Base-by-base conservation (phyloP, 225 moss, liverwort and hornwort genomes). In the Physcomitrium patens region DNA sequence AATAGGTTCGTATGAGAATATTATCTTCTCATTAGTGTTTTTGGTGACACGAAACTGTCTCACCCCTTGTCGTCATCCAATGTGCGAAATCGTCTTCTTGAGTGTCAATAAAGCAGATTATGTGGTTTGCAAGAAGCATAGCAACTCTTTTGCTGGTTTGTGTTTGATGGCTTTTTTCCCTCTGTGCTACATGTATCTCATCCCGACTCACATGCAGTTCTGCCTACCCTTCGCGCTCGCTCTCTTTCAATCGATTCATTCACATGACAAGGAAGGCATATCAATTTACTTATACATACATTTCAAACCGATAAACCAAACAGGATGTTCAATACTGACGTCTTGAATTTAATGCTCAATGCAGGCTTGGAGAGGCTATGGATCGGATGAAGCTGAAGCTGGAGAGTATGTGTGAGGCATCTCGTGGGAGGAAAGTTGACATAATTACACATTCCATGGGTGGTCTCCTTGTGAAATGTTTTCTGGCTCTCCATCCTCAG, bases 361-460 rank as follows among this genome's bases (percentile, higher is more conserved):
- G 54, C 77, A 97, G 97, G 79, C 90, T 97, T 74, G 91, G 86
- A 71, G 94, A 94, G 84, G 88, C 90, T n/a, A 92, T 97, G 92
- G 89, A 93, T 65, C 90, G 81, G 54, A 23, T 97, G 61, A 79
- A 97, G 71, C 71, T 72, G 62, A 97, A 94, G 82, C 77, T 97
- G 76, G 90, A 93, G 87, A 76, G 73, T 19, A 94, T 94, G 86
- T 86, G 77, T 71, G 89, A 97, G 79, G 83, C 78, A 1, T 90
- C 92, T 41, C 93, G 94, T 67, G 89, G 92, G 42, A 93, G 82
- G 82, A 97, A 97, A 94, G 91, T 89, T 67, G 91, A 97, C 47
- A 81, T 94, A 43, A 80, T 97, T 22, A 78, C 93, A 45, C 97
- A 97, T 85, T 97, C 97, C 27, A 97, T 97, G 97, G 97, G 97